Base-by-base conservation (phyloP, 768 basidiomycete species). In the Boletus pseudo-olivaceus region DNA sequence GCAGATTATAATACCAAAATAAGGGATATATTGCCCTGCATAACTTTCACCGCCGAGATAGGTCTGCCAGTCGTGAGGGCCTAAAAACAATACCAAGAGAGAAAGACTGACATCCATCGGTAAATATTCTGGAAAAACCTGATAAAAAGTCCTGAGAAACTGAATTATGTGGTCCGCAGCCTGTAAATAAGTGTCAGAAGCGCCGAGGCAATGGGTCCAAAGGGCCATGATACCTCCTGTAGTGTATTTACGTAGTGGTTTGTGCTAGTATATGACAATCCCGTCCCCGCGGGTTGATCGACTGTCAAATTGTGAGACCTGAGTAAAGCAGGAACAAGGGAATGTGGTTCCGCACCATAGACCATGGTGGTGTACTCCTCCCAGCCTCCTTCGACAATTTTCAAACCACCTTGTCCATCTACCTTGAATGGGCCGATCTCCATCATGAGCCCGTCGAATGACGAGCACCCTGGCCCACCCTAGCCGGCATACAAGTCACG, bases 361-460 rank as follows among this genome's bases (percentile, higher is more conserved):
- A 98, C 85, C 75, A 98, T 84, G 33, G 90, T 94, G 23, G 90
- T 87, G 67, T 96, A 98, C 68, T 98, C 96, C 66, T 98, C 94
- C 96, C 96, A 98, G 9, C 94, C 94, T 27, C 94, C 93, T 58
- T 93, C 86, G 9, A 82, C 75, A 19, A 83, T 79, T 62, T 81
- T 82, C 57, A 95, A 80, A 4, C 86, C 81, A 51, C 89, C 85
- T 15, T 83, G 75, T 49, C 83, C 80, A 63, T 92, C 88, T 71
- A 87, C 73, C 59, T 82, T 82, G 83, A 93, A 96, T 5, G 96
- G 95, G 0, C 96, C 96, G n/a, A 95, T 78, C 63, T 98, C 96
- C 93, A 98, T 95, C 87, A 98, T 88, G 17, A 94, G 79, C 3
- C 96, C 96, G 63, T 98, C 96, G 67, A 98, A 98, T 1, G 91